Evolutionary conservation across 352 stramenopile species (phyloP), one percentile per base, ranked within the genome.

Genomic region (Phytophthora idaei): DNA sequence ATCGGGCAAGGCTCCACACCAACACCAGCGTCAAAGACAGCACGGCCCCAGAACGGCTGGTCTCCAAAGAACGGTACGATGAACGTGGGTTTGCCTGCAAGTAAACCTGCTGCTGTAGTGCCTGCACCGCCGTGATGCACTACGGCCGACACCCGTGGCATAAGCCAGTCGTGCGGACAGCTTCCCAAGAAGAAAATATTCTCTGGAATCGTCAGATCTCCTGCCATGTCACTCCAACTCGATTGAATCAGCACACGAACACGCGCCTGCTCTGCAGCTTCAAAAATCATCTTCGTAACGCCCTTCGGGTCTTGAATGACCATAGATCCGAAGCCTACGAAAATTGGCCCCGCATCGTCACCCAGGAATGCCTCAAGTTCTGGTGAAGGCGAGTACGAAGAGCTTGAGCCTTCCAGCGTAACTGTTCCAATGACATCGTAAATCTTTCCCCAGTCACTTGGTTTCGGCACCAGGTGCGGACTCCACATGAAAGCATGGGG

Each of bases 61-160:
- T 98, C 95, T 25, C 90, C 92, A 68, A 98, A 98, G 58, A 98
- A 98, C 6, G 95, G 95, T 55, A 95, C 94, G 12, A 98, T 91
- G 57, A 98, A 93, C 6, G 93, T 98, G 1, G 95, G 94, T 49
- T 98, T 95, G 0, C 92, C 93, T 45, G 89, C 90, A 39, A 95
- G 56, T 2, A 98, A 71, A 11, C 93, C 95, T 0, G 92, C 91
- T 17, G 93, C 93, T 15, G 93, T 97, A 31, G 95, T 98, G 15
- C 94, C 94, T 54, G 95, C 94, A 34, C 85, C 85, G 29, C 85
- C 80, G 45, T 92, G 83, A 34, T 89, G 80, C 41, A 98, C 86
- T 4, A 98, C 90, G 8, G 90, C 94, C 41, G 79, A 89, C 31
- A 96, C 89, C 6, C 88, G 83, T 12, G 87, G 85, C 64, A 98